Evolutionary conservation across 495 filamentous ascomycete genomes (phyloP).

Genomic region (Xylona heveae): DNA sequence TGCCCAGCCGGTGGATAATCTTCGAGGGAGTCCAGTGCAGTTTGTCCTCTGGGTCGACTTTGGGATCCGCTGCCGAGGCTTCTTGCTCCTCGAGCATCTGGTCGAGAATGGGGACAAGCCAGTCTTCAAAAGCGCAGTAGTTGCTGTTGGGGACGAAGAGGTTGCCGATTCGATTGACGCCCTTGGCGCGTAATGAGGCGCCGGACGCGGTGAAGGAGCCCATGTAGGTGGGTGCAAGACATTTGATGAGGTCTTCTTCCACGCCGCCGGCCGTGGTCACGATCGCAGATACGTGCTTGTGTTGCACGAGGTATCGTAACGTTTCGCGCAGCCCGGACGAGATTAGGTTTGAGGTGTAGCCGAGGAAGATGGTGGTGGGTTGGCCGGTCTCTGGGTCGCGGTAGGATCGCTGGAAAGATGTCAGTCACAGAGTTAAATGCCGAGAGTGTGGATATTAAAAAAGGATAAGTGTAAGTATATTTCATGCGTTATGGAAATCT

Average conservation of each 20-base stretch:
- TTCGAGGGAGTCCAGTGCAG: slow-evolving; percentile 81
- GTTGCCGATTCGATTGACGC: slow-evolving; percentile 90
- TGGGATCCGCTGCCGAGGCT: slow-evolving; percentile 20
- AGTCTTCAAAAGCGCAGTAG: slow-evolving; percentile 94
- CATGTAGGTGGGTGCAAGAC: slow-evolving; percentile 80
- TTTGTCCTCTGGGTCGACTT: slow-evolving; percentile 25
- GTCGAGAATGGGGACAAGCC: slow-evolving; percentile 82
- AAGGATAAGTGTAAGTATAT: slow-evolving; percentile 3
- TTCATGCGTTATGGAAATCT: slow-evolving; percentile 1
- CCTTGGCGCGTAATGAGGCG: slow-evolving; percentile 52
- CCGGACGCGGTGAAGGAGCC: slow-evolving; percentile 61
- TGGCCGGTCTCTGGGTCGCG: slow-evolving; percentile 48
- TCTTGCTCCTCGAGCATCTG: slow-evolving; percentile 86
- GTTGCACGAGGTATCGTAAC: slow-evolving; percentile 76
- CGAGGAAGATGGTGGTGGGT: slow-evolving; percentile 81
- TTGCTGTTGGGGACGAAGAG: slow-evolving; percentile 92
- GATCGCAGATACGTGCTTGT: slow-evolving; percentile 74
- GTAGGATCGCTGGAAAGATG: slow-evolving; percentile 40
- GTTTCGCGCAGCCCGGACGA: slow-evolving; percentile 86
- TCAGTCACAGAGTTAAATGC: too few relatives aligned
- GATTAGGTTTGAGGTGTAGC: slow-evolving; percentile 92
- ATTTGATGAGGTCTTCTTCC: slow-evolving; percentile 97
- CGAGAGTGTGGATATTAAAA: too few relatives aligned
- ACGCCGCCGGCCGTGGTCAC: slow-evolving; percentile 94
- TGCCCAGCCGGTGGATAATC: slow-evolving; percentile 67